phyloP scores from a whole-genome alignment of 2,329 filamentous ascomycete species.

The Aureobasidium sp. region DNA sequence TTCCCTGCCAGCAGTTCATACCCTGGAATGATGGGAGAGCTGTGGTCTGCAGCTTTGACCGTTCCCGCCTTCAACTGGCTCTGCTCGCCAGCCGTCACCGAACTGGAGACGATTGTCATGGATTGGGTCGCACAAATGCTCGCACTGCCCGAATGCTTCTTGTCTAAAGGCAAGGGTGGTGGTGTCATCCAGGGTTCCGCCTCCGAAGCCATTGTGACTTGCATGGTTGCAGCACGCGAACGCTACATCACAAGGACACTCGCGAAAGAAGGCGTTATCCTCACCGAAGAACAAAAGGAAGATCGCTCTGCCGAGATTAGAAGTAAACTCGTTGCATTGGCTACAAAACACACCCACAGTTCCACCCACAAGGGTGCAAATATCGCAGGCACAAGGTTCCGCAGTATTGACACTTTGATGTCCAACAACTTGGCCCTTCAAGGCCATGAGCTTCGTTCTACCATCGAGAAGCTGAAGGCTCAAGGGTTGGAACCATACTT shows the following conservation, averaged over 20 bases:
- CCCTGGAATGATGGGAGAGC: slow-evolving; percentile 88
- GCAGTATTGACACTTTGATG: slow-evolving; percentile 69
- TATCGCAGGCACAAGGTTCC: slow-evolving; percentile 86
- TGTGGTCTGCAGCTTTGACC: slow-evolving; percentile 91
- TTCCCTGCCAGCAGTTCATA: slow-evolving; percentile 87
- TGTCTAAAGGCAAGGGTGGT: slow-evolving; percentile 80
- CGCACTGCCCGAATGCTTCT: slow-evolving; percentile 75
- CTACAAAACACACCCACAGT: slow-evolving; percentile 82
- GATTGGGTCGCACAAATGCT: slow-evolving; percentile 90
- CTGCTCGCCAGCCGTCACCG: slow-evolving; percentile 90
- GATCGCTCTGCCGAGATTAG: slow-evolving; percentile 74
- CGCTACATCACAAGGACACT: slow-evolving; percentile 73
- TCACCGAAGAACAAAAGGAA: slow-evolving; percentile 65
- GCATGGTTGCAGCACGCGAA: slow-evolving; percentile 89
- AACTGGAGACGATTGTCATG: slow-evolving; percentile 92
- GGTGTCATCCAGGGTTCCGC: slow-evolving; percentile 97
- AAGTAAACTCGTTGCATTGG: slow-evolving; percentile 80
- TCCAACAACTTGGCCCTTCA: slow-evolving; percentile 77
- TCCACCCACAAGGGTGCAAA: slow-evolving; percentile 89
- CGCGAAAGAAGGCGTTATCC: slow-evolving; percentile 44
- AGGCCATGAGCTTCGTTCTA: slow-evolving; percentile 64
- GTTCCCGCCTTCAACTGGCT: slow-evolving; percentile 98
- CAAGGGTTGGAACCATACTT: slow-evolving; percentile 87
- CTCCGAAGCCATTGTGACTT: slow-evolving; percentile 86
- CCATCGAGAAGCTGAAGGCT: slow-evolving; percentile 70